These are phyloP conservation scores for Lanmaoa pseudosensibilis DNA, from an alignment of 768 basidiomycete species.

Conservation along the genomic window DNA sequence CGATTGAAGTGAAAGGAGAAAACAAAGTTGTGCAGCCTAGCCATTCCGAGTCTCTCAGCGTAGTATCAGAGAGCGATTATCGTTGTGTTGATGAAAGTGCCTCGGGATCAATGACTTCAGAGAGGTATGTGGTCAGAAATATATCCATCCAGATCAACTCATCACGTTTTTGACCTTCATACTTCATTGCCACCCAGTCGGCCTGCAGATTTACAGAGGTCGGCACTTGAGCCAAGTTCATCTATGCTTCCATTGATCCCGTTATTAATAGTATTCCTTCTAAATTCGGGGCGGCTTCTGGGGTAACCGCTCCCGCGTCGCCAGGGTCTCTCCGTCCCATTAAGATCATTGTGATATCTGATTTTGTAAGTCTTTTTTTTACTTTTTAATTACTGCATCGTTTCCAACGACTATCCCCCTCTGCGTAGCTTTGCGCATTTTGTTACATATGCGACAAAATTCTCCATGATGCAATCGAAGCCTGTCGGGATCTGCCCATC, in stretches of 20 bases:
- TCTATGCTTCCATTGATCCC: not conserved
- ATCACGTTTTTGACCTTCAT: not conserved
- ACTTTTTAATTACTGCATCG: not conserved
- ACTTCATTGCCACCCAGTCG: conserved; percentile 1
- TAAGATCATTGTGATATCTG: conserved; percentile 35
- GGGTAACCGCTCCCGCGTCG: not conserved
- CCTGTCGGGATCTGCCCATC: conserved; percentile 31
- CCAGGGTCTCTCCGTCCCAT: conserved; percentile 21
- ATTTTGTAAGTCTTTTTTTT: conserved; percentile 23
- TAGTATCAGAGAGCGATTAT: conserved; percentile 25
- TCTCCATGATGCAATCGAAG: conserved; percentile 34
- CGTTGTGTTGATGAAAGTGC: conserved; percentile 16
- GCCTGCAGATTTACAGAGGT: conserved; percentile 18
- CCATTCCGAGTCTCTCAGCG: conserved; percentile 16
- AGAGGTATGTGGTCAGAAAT: conserved; percentile 9
- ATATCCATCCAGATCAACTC: not conserved
- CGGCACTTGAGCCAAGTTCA: not conserved
- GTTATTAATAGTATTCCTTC: conserved; percentile 18
- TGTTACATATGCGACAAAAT: conserved; percentile 39
- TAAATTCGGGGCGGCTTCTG: conserved; percentile 5
- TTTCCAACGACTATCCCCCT: not conserved
- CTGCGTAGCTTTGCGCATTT: conserved; percentile 32
- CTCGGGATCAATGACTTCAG: not conserved
- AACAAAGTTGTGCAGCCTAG: not conserved
- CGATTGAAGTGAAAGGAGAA: not conserved